phyloP scores from a whole-genome alignment of 2,329 filamentous ascomycete species.

The Colletotrichum gloeosporioides region DNA sequence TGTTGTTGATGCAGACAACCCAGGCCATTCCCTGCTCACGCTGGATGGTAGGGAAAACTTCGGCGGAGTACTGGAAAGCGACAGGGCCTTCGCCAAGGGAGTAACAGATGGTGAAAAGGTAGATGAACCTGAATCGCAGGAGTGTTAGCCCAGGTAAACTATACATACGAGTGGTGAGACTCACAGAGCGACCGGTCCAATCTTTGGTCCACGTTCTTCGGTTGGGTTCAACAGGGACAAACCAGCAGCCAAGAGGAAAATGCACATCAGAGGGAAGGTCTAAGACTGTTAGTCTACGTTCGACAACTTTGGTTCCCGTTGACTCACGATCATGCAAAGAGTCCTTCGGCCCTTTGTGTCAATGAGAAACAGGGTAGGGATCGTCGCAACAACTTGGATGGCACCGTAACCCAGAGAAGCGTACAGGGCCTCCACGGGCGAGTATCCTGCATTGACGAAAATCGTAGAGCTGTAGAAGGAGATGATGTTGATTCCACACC shows the following conservation, averaged over 20 bases:
- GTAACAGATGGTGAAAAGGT: conserved; percentile 50
- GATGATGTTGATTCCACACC: conserved; percentile 68
- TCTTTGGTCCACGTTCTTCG: conserved; percentile 8
- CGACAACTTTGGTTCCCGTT: too few species aligned
- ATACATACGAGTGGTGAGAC: background rate
- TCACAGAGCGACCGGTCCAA: conserved; percentile 55
- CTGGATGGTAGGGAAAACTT: conserved; percentile 68
- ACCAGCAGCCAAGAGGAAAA: conserved; percentile 61
- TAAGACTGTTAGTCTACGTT: conserved; percentile 35
- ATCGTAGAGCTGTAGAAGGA: conserved; percentile 76
- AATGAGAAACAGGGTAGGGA: conserved; percentile 63
- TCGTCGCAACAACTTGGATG: conserved; percentile 39
- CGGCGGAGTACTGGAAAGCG: conserved; percentile 66
- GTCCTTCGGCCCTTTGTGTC: conserved; percentile 46
- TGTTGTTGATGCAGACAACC: background rate
- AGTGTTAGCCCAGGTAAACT: background rate
- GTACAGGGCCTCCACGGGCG: conserved; percentile 54
- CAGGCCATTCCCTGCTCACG: conserved; percentile 68
- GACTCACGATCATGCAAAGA: background rate
- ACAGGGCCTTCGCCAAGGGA: conserved; percentile 54
- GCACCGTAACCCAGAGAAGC: conserved; percentile 54
- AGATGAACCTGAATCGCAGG: conserved; percentile 34
- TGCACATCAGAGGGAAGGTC: conserved; percentile 64
- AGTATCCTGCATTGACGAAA: conserved; percentile 63
- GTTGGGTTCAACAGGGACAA: conserved; percentile 53